Conservation (phyloP, 2,329 filamentous ascomycete genomes). For the Sclerotinia trifoliorum region DNA sequence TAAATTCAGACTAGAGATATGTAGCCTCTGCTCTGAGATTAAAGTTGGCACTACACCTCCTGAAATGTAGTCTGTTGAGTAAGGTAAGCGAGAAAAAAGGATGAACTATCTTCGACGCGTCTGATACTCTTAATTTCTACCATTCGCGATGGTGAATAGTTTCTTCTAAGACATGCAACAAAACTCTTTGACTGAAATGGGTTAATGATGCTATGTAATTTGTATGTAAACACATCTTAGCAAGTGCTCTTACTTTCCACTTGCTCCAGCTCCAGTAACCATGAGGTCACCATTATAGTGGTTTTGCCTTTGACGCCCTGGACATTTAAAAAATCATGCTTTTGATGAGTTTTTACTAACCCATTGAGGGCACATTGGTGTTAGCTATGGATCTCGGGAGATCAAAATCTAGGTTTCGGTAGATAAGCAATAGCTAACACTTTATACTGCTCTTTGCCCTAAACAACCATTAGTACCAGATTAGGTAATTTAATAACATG, state of each 20-base stretch:
- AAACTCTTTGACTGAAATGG: no score
- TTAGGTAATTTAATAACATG: no score
- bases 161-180: no score
- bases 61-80: neutral
- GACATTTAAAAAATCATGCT: neutral
- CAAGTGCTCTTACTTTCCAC: neutral
- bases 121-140: neutral
- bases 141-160: neutral
- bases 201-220: neutral
- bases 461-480: neutral
- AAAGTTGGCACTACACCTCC: neutral
- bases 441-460: neutral
- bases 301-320: no score
- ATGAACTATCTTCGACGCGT: neutral
- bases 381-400: no score
- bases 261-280: no score
- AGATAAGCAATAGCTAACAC: neutral
- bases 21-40: neutral
- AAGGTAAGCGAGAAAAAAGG: neutral
- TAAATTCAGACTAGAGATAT: neutral
- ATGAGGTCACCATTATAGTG: neutral
- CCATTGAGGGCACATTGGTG: neutral
- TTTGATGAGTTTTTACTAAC: neutral
- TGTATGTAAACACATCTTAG: neutral
- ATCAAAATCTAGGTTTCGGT: neutral